These are phyloP conservation scores for Symbiodinium pilosum DNA, from an alignment of 73 alveolate genomes.

Conservation along the genomic window DNA sequence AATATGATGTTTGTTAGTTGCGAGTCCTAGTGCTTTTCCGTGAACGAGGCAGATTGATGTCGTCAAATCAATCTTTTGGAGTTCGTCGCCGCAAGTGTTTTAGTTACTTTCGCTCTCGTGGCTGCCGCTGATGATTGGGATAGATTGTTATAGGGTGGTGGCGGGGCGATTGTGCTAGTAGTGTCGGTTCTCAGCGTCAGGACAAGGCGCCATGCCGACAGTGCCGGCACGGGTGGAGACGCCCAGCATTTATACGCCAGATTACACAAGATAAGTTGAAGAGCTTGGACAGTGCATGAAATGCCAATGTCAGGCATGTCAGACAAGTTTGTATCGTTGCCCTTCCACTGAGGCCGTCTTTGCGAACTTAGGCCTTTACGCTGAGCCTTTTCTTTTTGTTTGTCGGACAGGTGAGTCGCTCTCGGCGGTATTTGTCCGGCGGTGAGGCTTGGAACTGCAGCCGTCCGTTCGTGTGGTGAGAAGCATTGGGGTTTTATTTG, in stretches of 20 bases:
- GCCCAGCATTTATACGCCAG: not conserved
- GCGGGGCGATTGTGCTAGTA: too few species aligned
- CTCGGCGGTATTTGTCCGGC: not conserved
- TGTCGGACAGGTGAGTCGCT: not conserved
- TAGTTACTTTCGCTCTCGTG: too few species aligned
- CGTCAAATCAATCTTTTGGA: too few species aligned
- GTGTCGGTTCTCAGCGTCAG: not conserved
- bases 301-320: not conserved
- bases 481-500: too few species aligned
- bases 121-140: too few species aligned
- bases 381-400: not conserved
- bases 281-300: too few species aligned
- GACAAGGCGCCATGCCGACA: not conserved
- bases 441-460: too few species aligned
- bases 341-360: constrained; percentile 68
- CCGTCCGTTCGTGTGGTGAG: too few species aligned
- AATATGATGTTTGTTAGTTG: too few species aligned
- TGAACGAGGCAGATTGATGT: too few species aligned
- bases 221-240: constrained; percentile 6
- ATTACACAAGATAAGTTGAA: not conserved
- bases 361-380: not conserved
- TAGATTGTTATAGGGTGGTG: too few species aligned
- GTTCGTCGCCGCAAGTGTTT: not conserved
- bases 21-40: too few species aligned
- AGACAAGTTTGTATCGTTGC: constrained; percentile 56